Evolutionary conservation across 2,329 filamentous ascomycete species (phyloP).

Genomic region (Grosmannia serpens): DNA sequence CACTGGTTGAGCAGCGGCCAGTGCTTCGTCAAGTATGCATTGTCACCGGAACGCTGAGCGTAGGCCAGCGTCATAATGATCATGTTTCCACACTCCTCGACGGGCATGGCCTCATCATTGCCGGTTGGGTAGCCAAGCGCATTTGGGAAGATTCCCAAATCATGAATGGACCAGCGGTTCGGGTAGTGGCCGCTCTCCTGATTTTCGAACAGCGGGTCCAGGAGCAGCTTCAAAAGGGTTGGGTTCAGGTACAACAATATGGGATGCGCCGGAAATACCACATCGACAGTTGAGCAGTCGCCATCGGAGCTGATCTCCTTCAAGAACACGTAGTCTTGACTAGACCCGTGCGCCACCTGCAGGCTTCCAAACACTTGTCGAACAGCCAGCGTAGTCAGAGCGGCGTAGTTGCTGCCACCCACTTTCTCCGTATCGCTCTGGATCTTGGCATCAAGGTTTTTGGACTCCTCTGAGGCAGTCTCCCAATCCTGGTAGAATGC

Average conservation of each 20-base stretch:
- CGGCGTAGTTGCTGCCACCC: conserved; percentile 61
- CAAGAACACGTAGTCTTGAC: conserved; percentile 64
- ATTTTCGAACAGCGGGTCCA: conserved; percentile 70
- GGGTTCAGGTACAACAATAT: conserved; percentile 79
- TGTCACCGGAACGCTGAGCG: conserved; percentile 37
- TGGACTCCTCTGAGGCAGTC: conserved; percentile 44
- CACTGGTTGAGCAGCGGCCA: conserved; percentile 61
- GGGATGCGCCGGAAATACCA: conserved; percentile 73
- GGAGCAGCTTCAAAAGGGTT: conserved; percentile 61
- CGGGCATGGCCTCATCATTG: conserved; percentile 59
- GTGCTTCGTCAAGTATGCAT: conserved; percentile 41
- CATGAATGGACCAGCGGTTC: conserved; percentile 66
- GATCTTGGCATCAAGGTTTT: conserved; percentile 57
- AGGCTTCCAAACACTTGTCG: conserved; percentile 71
- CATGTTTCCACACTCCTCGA: conserved; percentile 64
- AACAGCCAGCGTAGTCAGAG: conserved; percentile 67
- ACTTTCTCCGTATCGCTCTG: conserved; percentile 53
- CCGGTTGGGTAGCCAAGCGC: conserved; percentile 59
- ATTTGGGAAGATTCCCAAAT: conserved; percentile 63
- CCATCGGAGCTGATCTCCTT: conserved; percentile 87
- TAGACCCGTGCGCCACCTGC: conserved; percentile 57
- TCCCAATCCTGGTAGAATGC: conserved; percentile 69
- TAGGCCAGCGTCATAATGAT: conserved; percentile 55
- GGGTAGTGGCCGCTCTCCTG: conserved; percentile 71
- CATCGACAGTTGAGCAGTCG: conserved; percentile 77